Conservation (phyloP, 2,329 filamentous ascomycete genomes). For the Pseudogymnoascus sp. region DNA sequence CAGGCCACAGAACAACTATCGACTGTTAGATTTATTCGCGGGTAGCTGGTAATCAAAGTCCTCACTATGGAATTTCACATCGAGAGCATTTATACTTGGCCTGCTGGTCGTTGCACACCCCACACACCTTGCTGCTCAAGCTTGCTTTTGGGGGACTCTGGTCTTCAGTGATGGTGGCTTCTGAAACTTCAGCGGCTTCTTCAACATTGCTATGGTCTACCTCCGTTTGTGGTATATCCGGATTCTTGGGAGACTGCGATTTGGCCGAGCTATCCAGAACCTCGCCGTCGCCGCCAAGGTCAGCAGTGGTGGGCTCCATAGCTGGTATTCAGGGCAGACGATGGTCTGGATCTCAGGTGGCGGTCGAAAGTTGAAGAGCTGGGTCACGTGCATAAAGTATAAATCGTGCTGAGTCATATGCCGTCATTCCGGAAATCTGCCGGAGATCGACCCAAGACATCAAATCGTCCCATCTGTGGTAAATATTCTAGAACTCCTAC, state of each 20-base stretch:
- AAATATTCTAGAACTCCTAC: background rate
- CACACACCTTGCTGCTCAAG: slow-evolving; percentile 38
- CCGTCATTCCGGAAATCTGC: background rate
- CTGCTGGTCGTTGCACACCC: slow-evolving; percentile 43
- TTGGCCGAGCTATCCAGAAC: background rate
- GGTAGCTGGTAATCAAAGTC: slow-evolving; percentile 11
- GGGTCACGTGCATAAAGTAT: background rate
- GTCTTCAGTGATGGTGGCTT: background rate
- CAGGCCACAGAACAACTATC: slow-evolving; percentile 52
- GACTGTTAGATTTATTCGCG: slow-evolving; percentile 9
- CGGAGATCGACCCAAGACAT: background rate
- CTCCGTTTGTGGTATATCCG: slow-evolving; percentile 1
- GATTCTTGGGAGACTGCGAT: background rate
- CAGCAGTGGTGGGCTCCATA: background rate
- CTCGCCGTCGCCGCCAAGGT: background rate
- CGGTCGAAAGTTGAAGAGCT: background rate
- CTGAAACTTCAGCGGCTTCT: background rate
- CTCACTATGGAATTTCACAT: slow-evolving; percentile 52
- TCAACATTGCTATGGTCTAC: background rate
- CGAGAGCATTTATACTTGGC: slow-evolving; percentile 57
- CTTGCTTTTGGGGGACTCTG: slow-evolving; percentile 6
- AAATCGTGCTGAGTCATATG: background rate
- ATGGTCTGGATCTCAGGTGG: background rate
- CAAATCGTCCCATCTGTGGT: background rate
- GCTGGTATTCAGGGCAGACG: background rate